These are phyloP conservation scores for Cadophora malorum DNA, from an alignment of 2,329 filamentous ascomycete species.

Conservation along the genomic window DNA sequence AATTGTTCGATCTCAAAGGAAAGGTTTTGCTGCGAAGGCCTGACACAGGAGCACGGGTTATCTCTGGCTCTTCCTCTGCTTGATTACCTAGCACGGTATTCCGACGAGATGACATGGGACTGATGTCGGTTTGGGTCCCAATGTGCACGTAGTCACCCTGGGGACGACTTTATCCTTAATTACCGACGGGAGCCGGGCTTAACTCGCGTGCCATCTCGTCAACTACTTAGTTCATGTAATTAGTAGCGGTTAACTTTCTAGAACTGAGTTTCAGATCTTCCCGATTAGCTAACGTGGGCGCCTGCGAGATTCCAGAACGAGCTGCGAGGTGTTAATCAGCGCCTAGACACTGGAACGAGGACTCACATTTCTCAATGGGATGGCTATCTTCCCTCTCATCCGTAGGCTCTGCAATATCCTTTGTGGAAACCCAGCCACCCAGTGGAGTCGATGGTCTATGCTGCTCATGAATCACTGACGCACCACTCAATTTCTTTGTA, in stretches of 20 bases:
- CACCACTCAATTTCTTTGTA: slow-evolving; percentile 15
- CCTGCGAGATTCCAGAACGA: neutral
- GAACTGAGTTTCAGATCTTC: slow-evolving; percentile 3
- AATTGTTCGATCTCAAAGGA: slow-evolving; percentile 20
- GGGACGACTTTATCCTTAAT: neutral
- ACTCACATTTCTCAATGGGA: slow-evolving; percentile 8
- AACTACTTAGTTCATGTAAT: slow-evolving; percentile 14
- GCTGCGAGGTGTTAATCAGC: neutral
- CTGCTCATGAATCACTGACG: neutral
- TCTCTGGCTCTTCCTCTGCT: neutral
- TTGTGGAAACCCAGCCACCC: slow-evolving; percentile 23
- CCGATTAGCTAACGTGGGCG: neutral
- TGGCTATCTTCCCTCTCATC: neutral
- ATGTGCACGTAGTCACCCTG: slow-evolving; percentile 8
- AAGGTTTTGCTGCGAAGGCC: slow-evolving; percentile 26
- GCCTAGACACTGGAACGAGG: neutral
- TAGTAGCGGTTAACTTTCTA: slow-evolving; percentile 11
- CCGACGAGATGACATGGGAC: slow-evolving; percentile 2
- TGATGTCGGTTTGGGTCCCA: slow-evolving; percentile 23
- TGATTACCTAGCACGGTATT: neutral
- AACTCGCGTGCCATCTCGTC: slow-evolving; percentile 1
- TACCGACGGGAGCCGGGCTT: neutral
- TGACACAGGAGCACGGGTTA: slow-evolving; percentile 18
- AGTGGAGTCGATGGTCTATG: slow-evolving; percentile 25
- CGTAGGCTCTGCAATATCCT: slow-evolving; percentile 8